Conservation (phyloP, 805 yeast genomes). For the Alloascoidea hylecoeti region DNA sequence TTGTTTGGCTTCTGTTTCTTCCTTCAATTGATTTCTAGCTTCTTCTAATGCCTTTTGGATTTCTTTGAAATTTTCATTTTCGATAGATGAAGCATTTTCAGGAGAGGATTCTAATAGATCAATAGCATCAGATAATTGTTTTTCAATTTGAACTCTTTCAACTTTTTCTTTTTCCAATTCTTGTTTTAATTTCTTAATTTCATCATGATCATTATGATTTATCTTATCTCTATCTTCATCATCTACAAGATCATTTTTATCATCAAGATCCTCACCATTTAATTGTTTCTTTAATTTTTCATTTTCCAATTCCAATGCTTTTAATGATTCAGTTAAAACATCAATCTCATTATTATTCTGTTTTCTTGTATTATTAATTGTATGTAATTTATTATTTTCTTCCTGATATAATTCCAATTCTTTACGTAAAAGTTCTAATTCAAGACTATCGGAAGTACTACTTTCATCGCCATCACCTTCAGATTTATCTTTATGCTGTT, state of each 20-base stretch:
- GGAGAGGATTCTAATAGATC: neutral
- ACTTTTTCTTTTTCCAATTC: slow-evolving; percentile 1
- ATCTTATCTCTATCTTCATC: slow-evolving; percentile 14
- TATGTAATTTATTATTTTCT: neutral
- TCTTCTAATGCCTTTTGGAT: slow-evolving; percentile 11
- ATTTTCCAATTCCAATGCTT: neutral
- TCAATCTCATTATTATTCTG: neutral
- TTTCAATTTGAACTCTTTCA: neutral
- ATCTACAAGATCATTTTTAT: slow-evolving; percentile 16
- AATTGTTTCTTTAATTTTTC: slow-evolving; percentile 22
- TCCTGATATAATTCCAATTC: neutral
- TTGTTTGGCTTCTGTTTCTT: neutral
- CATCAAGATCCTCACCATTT: slow-evolving; percentile 18
- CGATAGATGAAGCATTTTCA: neutral
- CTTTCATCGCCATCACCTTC: neutral
- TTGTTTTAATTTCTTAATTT: neutral
- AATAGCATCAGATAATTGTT: neutral
- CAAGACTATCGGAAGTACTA: too few relatives aligned
- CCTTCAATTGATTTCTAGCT: slow-evolving; percentile 9
- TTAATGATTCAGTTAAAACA: neutral
- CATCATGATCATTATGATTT: neutral
- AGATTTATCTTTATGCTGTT: too few relatives aligned
- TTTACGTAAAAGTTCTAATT: neutral
- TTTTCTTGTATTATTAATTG: neutral
- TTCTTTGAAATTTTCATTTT: too few relatives aligned